Evolutionary conservation across 208 protist genomes (phyloP), one percentile per base, ranked within the genome.

Genomic region (Leishmania lainsoni): DNA sequence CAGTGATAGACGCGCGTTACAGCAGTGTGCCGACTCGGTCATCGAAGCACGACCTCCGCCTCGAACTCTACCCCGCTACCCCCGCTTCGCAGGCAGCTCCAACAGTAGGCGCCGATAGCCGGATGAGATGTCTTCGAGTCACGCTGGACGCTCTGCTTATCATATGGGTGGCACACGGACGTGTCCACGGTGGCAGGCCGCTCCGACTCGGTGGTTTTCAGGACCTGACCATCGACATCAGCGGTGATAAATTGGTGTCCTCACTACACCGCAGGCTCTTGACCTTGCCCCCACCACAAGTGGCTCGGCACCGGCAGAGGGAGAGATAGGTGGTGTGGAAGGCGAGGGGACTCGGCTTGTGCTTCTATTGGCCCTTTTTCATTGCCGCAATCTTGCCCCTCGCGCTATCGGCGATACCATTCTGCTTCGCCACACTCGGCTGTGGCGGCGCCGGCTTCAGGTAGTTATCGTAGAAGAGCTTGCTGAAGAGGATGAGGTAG

Each of bases 401-500:
- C 22, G 48, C 26, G 29, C 56, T 14, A 45, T 59, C 42, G 17
- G 75, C 32, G n/a, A 58, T 49, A 77, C 76, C 81, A 58, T 81
- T 81, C 17, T 42, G 48, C 71, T 80, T 74, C 70, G 78, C 58
- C 0, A 61, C 81, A 17, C 75, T 58, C 48, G 75, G 42, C 12
- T 32, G 63, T 5, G 59, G 42, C 59, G 32, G 49, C 39, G 83
- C 1, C 75, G 89, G 83, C 61, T 81, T 87, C 29, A 97, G 39
- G 86, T 98, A 98, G 76, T 81, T 86, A 71, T 95, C 78, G 63
- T 92, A 79, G 79, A 97, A 96, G 79, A 98, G 87, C 65, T 93
- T 82, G 42, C 79, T 78, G 85, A 98, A 98, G 78, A 98, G 92
- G 12, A 93, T 35, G 69, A 95, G 91, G 87, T 98, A 98, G 20